phyloP scores from a whole-genome alignment of 2,329 filamentous ascomycete species.

The Aspergillus transmontanensis region DNA sequence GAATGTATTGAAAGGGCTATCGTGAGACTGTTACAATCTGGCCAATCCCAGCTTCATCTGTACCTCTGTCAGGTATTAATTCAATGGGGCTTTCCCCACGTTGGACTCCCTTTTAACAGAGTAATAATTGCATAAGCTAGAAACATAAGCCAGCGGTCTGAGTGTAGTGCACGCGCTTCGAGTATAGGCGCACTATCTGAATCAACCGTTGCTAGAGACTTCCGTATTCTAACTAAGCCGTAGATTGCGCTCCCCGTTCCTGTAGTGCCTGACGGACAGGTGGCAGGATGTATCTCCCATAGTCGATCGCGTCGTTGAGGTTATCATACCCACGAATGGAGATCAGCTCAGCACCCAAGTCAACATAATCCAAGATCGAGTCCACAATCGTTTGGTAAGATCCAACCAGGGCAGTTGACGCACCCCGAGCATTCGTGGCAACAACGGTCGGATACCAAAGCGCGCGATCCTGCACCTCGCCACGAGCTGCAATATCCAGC shows the following conservation, averaged over 20 bases:
- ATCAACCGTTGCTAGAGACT: neutral
- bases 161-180: too few species aligned
- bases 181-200: too few species aligned
- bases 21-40: too few species aligned
- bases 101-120: too few species aligned
- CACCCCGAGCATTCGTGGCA: slow-evolving; percentile 61
- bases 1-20: too few species aligned
- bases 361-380: slow-evolving; percentile 60
- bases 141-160: too few species aligned
- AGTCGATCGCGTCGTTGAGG: slow-evolving; percentile 62
- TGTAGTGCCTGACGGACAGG: slow-evolving; percentile 42
- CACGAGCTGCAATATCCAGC: slow-evolving; percentile 56
- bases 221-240: neutral
- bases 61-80: too few species aligned
- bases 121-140: too few species aligned
- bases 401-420: slow-evolving; percentile 62
- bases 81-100: too few species aligned
- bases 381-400: slow-evolving; percentile 56
- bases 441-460: slow-evolving; percentile 67
- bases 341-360: slow-evolving; percentile 59
- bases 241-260: slow-evolving; percentile 7
- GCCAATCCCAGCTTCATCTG: too few species aligned
- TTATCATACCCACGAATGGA: slow-evolving; percentile 66
- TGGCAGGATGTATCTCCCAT: slow-evolving; percentile 59
- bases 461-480: slow-evolving; percentile 62